phyloP scores from a whole-genome alignment of 331 rosid genomes.

The Pyrus hybrid region DNA sequence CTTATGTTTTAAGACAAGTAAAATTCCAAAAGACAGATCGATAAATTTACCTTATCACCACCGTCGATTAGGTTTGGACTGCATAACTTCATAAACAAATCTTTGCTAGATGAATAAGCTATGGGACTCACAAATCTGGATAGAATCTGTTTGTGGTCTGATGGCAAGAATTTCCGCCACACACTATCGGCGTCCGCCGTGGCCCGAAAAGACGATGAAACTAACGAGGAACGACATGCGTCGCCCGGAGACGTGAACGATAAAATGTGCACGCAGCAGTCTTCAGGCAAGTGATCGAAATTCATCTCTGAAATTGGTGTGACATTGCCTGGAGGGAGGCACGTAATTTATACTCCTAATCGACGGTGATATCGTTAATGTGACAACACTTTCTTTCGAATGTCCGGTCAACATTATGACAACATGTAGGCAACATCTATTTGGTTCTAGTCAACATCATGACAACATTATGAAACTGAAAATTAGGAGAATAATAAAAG shows the following conservation, averaged over 20 bases:
- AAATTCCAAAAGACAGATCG: no score
- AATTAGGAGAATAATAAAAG: not conserved
- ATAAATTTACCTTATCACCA: slow-evolving; percentile 22
- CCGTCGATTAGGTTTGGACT: slow-evolving; percentile 38
- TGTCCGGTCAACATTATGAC: slow-evolving; percentile 27
- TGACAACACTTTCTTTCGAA: slow-evolving; percentile 38
- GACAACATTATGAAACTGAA: slow-evolving; percentile 36
- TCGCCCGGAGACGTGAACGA: slow-evolving; percentile 46
- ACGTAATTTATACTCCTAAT: not conserved
- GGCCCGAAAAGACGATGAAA: slow-evolving; percentile 17
- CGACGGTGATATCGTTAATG: slow-evolving; percentile 15
- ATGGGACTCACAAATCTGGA: slow-evolving; percentile 32
- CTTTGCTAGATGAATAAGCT: slow-evolving; percentile 31
- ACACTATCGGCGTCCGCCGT: slow-evolving; percentile 35
- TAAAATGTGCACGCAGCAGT: slow-evolving; percentile 39
- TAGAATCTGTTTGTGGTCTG: slow-evolving; percentile 17
- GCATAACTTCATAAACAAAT: slow-evolving; percentile 30
- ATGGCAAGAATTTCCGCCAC: slow-evolving; percentile 44
- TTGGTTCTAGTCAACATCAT: not conserved
- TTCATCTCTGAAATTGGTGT: not conserved
- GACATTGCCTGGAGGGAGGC: not conserved
- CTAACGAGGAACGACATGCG: slow-evolving; percentile 16
- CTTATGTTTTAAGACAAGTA: no score
- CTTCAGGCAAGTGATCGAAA: slow-evolving; percentile 35
- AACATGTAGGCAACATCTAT: slow-evolving; percentile 25